A percentile compares a stretch with the other conserved stretches of the same genome.
Evolutionary conservation across 106 monocot species (phyloP).

Genomic region (Chionographis japonica): DNA sequence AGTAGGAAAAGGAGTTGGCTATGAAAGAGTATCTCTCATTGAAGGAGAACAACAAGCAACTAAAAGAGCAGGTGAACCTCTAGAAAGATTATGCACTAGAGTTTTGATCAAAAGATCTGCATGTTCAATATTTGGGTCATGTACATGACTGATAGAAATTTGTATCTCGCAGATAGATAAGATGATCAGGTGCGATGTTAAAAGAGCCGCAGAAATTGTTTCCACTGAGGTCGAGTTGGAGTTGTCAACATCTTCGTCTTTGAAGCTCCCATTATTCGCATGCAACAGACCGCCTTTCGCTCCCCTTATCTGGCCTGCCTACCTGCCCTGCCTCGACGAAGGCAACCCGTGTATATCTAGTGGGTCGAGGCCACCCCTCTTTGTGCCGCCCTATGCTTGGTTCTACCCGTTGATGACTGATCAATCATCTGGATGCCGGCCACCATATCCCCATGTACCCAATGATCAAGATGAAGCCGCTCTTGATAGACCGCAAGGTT

Average conservation of each 20-base stretch:
- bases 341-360: slow-evolving; percentile 1
- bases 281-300: neutral
- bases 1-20: slow-evolving; percentile 62
- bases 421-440: slow-evolving; percentile 3
- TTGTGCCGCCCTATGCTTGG: slow-evolving; percentile 21
- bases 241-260: slow-evolving; percentile 14
- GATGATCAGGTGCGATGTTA: neutral
- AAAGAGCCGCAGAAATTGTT: neutral
- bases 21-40: slow-evolving; percentile 50
- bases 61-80: slow-evolving; percentile 49
- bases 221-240: neutral
- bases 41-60: slow-evolving; percentile 48
- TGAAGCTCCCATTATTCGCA: slow-evolving; percentile 1
- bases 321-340: slow-evolving; percentile 17
- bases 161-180: slow-evolving; percentile 10
- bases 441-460: neutral
- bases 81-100: neutral
- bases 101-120: neutral
- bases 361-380: neutral
- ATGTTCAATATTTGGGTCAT: neutral
- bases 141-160: neutral
- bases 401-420: slow-evolving; percentile 8
- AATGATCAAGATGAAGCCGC: neutral
- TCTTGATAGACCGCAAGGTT: neutral
- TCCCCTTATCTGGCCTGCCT: slow-evolving; percentile 13